Evolutionary conservation across 1,284 basidiomycete genomes (phyloP).

Genomic region (Ustilago sp.): DNA sequence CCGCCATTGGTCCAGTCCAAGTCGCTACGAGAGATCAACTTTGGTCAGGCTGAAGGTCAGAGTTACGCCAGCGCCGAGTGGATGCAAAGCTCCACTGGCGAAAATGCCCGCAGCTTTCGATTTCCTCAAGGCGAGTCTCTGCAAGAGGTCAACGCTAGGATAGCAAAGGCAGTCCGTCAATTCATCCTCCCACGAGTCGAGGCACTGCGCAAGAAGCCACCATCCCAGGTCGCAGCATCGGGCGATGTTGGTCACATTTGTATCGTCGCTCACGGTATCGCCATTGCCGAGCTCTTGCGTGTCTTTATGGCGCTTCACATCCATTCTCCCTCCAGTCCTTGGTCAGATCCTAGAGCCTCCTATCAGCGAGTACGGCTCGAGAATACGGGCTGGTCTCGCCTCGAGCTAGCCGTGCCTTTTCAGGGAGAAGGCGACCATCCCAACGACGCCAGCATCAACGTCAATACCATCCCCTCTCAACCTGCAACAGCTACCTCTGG

Average conservation of each 20-base stretch:
- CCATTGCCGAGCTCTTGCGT: constrained; percentile 75
- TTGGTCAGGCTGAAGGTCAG: constrained; percentile 80
- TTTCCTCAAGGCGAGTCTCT: constrained; percentile 81
- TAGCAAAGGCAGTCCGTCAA: constrained; percentile 75
- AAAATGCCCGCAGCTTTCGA: constrained; percentile 72
- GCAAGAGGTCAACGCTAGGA: constrained; percentile 77
- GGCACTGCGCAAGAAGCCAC: constrained; percentile 38
- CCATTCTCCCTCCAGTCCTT: constrained; percentile 45
- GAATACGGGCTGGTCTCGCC: constrained; percentile 72
- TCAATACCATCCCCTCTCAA: background rate
- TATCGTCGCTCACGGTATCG: constrained; percentile 83
- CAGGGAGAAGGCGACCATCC: constrained; percentile 13
- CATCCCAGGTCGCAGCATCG: constrained; percentile 14
- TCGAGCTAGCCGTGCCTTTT: constrained; percentile 69
- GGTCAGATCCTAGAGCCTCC: constrained; percentile 64
- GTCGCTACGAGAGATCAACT: constrained; percentile 72
- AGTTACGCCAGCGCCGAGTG: constrained; percentile 70
- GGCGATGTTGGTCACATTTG: constrained; percentile 74
- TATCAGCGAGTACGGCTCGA: constrained; percentile 71
- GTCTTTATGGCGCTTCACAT: constrained; percentile 61
- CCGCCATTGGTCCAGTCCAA: constrained; percentile 73
- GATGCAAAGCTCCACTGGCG: constrained; percentile 48
- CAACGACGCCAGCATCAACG: background rate
- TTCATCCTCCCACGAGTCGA: constrained; percentile 76
- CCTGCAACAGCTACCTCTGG: background rate